Conservation (phyloP, 768 basidiomycete genomes). For the Podaxis carcinomalis region DNA sequence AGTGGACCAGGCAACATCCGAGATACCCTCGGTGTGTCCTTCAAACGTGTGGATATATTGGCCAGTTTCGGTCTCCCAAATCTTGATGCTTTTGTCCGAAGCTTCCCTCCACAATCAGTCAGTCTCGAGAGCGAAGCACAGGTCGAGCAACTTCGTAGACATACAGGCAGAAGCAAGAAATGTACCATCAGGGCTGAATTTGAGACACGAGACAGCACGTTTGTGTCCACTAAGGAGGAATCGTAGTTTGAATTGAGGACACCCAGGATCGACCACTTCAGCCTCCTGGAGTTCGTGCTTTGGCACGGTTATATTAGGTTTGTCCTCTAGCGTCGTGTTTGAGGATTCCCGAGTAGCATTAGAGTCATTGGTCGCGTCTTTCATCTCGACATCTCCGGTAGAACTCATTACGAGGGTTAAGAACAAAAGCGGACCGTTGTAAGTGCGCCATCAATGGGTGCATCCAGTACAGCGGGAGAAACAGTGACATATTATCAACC, state of each 20-base stretch:
- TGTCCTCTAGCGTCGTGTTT: too few relatives aligned
- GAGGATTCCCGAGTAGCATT: background rate
- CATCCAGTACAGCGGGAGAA: background rate
- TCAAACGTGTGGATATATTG: slow-evolving; percentile 67
- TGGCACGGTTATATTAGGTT: background rate
- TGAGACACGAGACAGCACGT: slow-evolving; percentile 76
- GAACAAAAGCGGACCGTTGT: background rate
- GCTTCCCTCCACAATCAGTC: slow-evolving; percentile 49
- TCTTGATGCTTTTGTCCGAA: slow-evolving; percentile 77
- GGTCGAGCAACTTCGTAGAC: slow-evolving; percentile 20
- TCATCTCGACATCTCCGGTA: slow-evolving; percentile 12
- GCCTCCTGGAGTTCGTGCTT: slow-evolving; percentile 2
- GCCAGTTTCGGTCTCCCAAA: slow-evolving; percentile 75
- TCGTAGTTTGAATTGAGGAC: slow-evolving; percentile 53
- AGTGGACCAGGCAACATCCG: slow-evolving; percentile 85
- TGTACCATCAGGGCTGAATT: slow-evolving; percentile 84
- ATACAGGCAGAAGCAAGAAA: slow-evolving; percentile 82
- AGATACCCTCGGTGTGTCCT: slow-evolving; percentile 81
- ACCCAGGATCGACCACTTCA: slow-evolving; percentile 3
- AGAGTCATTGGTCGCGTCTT: background rate
- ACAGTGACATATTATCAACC: slow-evolving; percentile 5
- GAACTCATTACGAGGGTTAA: slow-evolving; percentile 2
- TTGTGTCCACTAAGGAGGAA: slow-evolving; percentile 80
- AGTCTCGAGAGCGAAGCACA: slow-evolving; percentile 13
- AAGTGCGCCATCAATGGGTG: background rate